phyloP scores from a whole-genome alignment of 345 rosid species.

The Populus pruinosa region DNA sequence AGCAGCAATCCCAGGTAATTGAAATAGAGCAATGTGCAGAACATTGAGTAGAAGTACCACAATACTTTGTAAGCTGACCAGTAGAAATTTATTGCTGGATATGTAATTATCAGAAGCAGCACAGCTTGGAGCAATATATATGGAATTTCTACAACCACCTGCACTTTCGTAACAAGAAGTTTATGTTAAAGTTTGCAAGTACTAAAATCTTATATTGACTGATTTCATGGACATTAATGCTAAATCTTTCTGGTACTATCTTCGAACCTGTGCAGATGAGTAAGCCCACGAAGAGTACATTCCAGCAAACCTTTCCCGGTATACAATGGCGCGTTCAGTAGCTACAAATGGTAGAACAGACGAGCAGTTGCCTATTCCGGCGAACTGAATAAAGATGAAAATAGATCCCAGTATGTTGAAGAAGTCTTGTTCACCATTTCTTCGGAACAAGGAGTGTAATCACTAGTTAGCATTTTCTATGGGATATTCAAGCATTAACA shows the following conservation, averaged over 20 bases:
- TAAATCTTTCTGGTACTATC: not conserved
- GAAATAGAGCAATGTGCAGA: constrained; percentile 39
- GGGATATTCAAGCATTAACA: not conserved
- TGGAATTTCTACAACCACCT: constrained; percentile 46
- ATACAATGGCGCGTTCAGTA: constrained; percentile 39
- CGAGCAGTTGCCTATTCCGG: constrained; percentile 42
- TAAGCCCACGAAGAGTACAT: constrained; percentile 65
- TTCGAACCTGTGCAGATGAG: constrained; percentile 56
- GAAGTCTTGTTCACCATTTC: constrained; percentile 51
- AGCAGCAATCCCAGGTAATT: constrained; percentile 50
- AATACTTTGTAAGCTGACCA: constrained; percentile 37
- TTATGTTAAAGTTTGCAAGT: too few relatives aligned
- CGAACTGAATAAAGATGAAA: constrained; percentile 33
- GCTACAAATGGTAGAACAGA: constrained; percentile 45
- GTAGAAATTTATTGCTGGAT: constrained; percentile 35
- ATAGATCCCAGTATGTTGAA: constrained; percentile 46
- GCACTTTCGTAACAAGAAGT: not conserved
- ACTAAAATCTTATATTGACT: too few relatives aligned
- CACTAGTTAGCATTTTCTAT: too few relatives aligned
- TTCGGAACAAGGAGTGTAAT: constrained; percentile 1
- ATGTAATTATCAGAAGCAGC: constrained; percentile 34
- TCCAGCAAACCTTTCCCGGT: constrained; percentile 58
- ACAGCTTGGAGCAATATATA: constrained; percentile 37
- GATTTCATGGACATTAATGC: too few relatives aligned
- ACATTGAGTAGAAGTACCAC: constrained; percentile 44